Percentiles rank a stretch among this genome's conserved stretches.
Evolutionary conservation across 148 eudicot species (phyloP).

Genomic region (Simmondsia chinensis): DNA sequence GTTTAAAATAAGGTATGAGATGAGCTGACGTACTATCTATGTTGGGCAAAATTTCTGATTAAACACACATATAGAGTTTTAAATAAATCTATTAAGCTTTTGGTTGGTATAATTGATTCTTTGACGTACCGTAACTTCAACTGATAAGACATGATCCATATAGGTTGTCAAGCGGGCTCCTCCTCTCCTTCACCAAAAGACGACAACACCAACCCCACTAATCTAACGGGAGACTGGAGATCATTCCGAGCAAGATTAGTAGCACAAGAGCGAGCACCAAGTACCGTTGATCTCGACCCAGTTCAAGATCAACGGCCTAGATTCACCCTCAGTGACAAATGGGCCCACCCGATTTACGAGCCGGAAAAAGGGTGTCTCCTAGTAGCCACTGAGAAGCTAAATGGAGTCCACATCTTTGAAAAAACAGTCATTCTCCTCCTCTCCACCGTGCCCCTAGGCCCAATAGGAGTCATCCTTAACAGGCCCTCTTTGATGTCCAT

Average conservation of each 20-base stretch:
- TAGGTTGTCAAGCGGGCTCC: conserved; percentile 39
- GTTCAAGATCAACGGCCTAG: conserved; percentile 17
- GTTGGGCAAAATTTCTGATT: too few relatives aligned
- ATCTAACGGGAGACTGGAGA: conserved; percentile 57
- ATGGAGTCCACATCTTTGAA: conserved; percentile 93
- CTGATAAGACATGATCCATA: neutral
- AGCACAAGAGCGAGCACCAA: conserved; percentile 36
- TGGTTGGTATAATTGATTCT: neutral
- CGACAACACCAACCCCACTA: conserved; percentile 28
- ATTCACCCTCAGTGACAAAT: conserved; percentile 30
- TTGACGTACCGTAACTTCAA: neutral
- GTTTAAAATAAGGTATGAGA: too few relatives aligned
- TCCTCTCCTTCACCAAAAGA: conserved; percentile 45
- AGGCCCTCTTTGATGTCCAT: conserved; percentile 91
- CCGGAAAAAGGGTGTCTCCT: conserved; percentile 88
- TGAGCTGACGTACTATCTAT: too few relatives aligned
- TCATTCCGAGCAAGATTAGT: conserved; percentile 77
- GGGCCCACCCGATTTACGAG: conserved; percentile 74
- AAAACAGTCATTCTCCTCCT: conserved; percentile 72
- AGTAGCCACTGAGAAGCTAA: conserved; percentile 79
- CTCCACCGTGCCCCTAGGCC: conserved; percentile 66
- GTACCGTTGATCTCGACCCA: conserved; percentile 13
- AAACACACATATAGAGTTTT: neutral
- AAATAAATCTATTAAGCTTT: neutral
- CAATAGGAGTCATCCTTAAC: conserved; percentile 75